Conservation (phyloP, 2,329 filamentous ascomycete genomes). For the Westerdykella ornata region DNA sequence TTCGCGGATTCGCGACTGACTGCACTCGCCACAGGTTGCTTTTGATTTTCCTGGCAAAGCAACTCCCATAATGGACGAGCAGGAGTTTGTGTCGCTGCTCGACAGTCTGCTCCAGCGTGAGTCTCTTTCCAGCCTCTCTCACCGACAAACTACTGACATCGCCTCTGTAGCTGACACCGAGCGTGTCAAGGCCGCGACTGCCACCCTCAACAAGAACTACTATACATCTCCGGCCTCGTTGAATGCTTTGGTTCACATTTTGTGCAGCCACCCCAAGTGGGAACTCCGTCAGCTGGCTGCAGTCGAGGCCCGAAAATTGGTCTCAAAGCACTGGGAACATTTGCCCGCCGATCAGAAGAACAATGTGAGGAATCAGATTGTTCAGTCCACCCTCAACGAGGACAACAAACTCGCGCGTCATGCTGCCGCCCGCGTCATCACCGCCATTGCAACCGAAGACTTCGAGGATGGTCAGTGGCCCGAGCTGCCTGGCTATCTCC, state of each 20-base stretch:
- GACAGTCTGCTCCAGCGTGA: conserved; percentile 81
- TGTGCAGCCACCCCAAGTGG: conserved; percentile 66
- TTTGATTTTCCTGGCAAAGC: conserved; percentile 6
- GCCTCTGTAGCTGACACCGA: conserved; percentile 60
- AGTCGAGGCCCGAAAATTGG: conserved; percentile 78
- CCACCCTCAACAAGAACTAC: conserved; percentile 86
- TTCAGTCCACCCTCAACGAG: conserved; percentile 78
- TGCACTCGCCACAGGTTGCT: conserved; percentile 7
- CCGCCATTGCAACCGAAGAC: conserved; percentile 78
- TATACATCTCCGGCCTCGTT: conserved; percentile 81
- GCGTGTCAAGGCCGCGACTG: conserved; percentile 77
- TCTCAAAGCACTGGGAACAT: conserved; percentile 76
- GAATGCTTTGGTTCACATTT: conserved; percentile 77
- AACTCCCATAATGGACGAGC: conserved; percentile 59
- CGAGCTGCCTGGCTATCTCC: conserved; percentile 71
- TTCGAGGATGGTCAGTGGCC: conserved; percentile 80
- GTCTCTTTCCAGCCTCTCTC: conserved; percentile 35
- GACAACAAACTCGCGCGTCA: conserved; percentile 70
- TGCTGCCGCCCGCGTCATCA: conserved; percentile 79
- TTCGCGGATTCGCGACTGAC: conserved; percentile 6
- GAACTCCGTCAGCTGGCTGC: conserved; percentile 83
- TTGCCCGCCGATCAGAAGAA: conserved; percentile 70
- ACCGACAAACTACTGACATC: conserved; percentile 29
- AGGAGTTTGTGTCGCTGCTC: conserved; percentile 79
- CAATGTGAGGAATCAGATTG: conserved; percentile 71